These are phyloP conservation scores for Lophiotrema nucula DNA, from an alignment of 495 filamentous ascomycete species.

Conservation along the genomic window DNA sequence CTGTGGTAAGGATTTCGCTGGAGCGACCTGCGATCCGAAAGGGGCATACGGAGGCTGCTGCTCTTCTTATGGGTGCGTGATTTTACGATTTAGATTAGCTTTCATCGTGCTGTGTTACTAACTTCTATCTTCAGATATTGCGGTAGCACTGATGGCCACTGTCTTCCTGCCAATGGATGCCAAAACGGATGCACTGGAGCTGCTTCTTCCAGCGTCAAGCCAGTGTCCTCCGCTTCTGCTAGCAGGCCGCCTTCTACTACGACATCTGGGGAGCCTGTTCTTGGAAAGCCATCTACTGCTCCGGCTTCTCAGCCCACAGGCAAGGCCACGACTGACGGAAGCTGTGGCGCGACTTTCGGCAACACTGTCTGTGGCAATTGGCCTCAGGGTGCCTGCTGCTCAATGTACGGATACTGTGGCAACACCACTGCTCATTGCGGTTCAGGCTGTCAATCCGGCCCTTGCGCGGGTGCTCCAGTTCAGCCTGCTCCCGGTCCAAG, in stretches of 20 bases:
- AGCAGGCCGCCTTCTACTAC: constrained; percentile 30
- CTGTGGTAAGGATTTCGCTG: constrained; percentile 37
- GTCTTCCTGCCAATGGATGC: constrained; percentile 36
- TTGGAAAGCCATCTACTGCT: constrained; percentile 35
- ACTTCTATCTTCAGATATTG: constrained; percentile 30
- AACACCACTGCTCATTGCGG: constrained; percentile 46
- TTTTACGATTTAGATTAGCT: too few relatives aligned
- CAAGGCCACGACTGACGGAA: constrained; percentile 44
- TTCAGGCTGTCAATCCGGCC: constrained; percentile 48
- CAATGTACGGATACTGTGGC: constrained; percentile 50
- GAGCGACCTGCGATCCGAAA: constrained; percentile 33
- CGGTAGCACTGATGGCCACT: constrained; percentile 38
- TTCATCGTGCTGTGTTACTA: not conserved
- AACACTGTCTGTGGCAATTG: constrained; percentile 51
- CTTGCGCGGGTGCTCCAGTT: constrained; percentile 37
- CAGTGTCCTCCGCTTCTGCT: constrained; percentile 3
- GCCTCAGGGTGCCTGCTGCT: constrained; percentile 51
- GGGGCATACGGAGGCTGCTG: constrained; percentile 38
- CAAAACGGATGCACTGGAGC: constrained; percentile 40
- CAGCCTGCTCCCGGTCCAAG: constrained; percentile 36
- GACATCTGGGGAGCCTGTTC: constrained; percentile 42
- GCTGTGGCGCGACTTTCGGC: constrained; percentile 48
- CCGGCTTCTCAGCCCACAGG: constrained; percentile 25
- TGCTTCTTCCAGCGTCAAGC: constrained; percentile 1
- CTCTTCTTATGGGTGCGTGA: not conserved